These are phyloP conservation scores for Aristolochia fimbriata DNA, from an alignment of 164 flowering plant species.

Conservation along the genomic window DNA sequence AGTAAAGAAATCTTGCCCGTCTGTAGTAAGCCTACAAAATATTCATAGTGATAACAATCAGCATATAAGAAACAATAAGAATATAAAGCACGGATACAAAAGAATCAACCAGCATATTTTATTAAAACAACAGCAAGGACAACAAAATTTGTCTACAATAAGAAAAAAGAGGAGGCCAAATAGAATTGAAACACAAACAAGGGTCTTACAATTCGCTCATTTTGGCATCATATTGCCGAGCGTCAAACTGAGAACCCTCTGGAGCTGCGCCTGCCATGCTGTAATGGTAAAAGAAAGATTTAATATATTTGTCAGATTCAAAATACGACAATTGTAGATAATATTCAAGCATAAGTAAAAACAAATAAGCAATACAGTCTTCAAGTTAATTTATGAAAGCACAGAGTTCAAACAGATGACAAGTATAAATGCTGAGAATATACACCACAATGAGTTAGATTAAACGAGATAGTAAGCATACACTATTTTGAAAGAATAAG, in stretches of 20 bases:
- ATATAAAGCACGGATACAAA: neutral
- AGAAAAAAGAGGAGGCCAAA: neutral
- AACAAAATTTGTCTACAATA: too few relatives aligned
- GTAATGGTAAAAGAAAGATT: constrained; percentile 7
- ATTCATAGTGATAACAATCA: neutral
- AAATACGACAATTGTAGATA: neutral
- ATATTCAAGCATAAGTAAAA: too few relatives aligned
- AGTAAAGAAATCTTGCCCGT: constrained; percentile 49
- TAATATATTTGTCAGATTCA: neutral
- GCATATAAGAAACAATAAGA: neutral
- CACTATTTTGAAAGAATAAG: too few relatives aligned
- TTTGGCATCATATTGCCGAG: constrained; percentile 45
- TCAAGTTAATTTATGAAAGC: too few relatives aligned
- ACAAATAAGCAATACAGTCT: too few relatives aligned
- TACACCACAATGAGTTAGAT: too few relatives aligned
- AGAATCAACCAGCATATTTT: neutral
- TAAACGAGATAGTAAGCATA: too few relatives aligned
- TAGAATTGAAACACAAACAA: too few relatives aligned
- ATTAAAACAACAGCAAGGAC: too few relatives aligned
- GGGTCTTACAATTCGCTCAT: constrained; percentile 43
- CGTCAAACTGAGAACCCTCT: constrained; percentile 58
- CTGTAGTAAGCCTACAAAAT: constrained; percentile 24
- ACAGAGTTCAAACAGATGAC: too few relatives aligned
- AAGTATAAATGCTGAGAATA: too few relatives aligned
- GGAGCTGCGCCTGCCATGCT: constrained; percentile 16